Evolutionary conservation across 2,329 filamentous ascomycete species (phyloP).

Genomic region (Cladosporium sp.): DNA sequence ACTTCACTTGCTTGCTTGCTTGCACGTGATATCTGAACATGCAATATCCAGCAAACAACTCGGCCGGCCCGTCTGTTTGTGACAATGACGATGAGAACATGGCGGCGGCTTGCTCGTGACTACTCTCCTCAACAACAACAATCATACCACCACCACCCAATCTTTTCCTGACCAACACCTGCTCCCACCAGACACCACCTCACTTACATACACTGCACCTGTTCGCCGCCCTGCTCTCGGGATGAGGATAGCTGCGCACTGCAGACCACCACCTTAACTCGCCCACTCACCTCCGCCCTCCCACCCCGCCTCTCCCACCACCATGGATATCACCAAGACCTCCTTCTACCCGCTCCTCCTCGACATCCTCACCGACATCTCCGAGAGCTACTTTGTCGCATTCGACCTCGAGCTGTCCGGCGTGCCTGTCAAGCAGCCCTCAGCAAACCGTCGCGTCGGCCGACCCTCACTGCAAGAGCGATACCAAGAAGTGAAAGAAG

Average conservation of each 20-base stretch:
- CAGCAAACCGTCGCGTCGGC: constrained; percentile 34
- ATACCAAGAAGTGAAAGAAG: constrained; percentile 62
- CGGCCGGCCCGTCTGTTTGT: constrained; percentile 2
- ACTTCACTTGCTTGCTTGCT: neutral
- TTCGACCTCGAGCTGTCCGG: constrained; percentile 70
- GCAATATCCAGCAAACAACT: neutral
- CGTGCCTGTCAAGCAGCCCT: constrained; percentile 51
- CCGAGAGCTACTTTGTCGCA: constrained; percentile 62
- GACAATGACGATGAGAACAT: constrained; percentile 8
- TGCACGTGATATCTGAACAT: neutral
- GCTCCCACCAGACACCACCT: neutral
- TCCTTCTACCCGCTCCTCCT: constrained; percentile 56
- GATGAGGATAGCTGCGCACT: constrained; percentile 14
- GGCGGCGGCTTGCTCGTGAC: constrained; percentile 16
- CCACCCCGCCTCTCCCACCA: neutral
- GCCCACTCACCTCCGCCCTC: neutral
- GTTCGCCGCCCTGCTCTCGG: neutral
- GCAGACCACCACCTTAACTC: constrained; percentile 12
- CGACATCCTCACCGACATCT: constrained; percentile 59
- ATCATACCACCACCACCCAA: neutral
- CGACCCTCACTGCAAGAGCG: constrained; percentile 58
- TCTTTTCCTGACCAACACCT: neutral
- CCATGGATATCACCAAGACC: constrained; percentile 59
- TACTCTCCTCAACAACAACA: constrained; percentile 14
- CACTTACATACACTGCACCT: neutral